Conservation (phyloP, 1,284 basidiomycete genomes). For the Agaricales sp. region DNA sequence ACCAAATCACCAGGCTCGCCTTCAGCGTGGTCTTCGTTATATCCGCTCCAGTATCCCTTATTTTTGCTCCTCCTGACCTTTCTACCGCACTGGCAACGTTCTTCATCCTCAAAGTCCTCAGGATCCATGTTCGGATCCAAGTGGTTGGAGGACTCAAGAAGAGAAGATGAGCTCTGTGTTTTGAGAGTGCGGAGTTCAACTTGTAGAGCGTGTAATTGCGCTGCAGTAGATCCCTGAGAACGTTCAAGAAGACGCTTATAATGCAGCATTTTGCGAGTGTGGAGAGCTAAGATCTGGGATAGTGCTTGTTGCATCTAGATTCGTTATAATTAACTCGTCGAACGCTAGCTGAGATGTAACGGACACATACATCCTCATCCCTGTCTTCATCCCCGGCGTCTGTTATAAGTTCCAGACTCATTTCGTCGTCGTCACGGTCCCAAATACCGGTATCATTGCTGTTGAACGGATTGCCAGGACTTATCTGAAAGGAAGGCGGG, state of each 20-base stretch:
- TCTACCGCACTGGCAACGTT: conserved; percentile 50
- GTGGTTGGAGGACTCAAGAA: conserved; percentile 14
- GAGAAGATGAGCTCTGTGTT: conserved; percentile 21
- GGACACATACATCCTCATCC: conserved; percentile 52
- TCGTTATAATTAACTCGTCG: conserved; percentile 6
- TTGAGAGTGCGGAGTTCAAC: conserved; percentile 57
- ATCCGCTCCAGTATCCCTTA: conserved; percentile 54
- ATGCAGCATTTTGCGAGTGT: conserved; percentile 55
- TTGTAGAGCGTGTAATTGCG: conserved; percentile 71
- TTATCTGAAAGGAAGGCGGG: background rate
- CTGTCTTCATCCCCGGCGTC: conserved; percentile 54
- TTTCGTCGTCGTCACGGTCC: conserved; percentile 21
- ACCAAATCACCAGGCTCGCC: conserved; percentile 28
- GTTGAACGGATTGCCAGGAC: background rate
- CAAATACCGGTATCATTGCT: background rate
- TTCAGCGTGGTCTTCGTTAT: conserved; percentile 33
- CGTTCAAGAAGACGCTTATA: conserved; percentile 70
- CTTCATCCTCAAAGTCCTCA: conserved; percentile 20
- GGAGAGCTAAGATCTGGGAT: conserved; percentile 41
- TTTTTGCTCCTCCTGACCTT: conserved; percentile 25
- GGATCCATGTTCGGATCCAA: conserved; percentile 11
- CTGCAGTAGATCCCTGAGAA: conserved; percentile 62
- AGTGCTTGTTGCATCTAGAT: conserved; percentile 52
- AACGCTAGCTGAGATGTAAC: conserved; percentile 7
- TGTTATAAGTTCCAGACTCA: conserved; percentile 58